Evolutionary conservation across 2,329 filamentous ascomycete species (phyloP).

Genomic region (Scorias spongiosa): DNA sequence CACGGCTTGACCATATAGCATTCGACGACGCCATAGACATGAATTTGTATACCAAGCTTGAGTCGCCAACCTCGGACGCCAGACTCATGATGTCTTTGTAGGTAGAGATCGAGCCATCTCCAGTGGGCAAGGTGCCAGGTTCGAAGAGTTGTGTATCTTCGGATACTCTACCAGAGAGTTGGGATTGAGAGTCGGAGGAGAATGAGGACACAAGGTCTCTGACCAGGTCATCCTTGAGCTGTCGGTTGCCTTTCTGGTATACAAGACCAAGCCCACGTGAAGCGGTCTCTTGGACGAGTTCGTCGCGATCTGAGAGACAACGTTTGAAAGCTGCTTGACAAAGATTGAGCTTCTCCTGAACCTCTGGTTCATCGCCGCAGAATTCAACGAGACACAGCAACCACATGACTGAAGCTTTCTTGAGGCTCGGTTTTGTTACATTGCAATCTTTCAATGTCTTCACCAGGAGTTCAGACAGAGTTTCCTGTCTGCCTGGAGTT

Average conservation of each 20-base stretch:
- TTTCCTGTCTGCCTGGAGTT: slow-evolving; percentile 20
- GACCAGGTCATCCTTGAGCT: slow-evolving; percentile 67
- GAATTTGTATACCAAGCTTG: slow-evolving; percentile 92
- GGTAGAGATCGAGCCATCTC: slow-evolving; percentile 80
- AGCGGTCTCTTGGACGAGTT: slow-evolving; percentile 89
- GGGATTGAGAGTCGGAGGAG: slow-evolving; percentile 54
- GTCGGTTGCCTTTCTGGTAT: slow-evolving; percentile 78
- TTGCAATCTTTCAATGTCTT: slow-evolving; percentile 65
- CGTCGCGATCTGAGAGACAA: slow-evolving; percentile 74
- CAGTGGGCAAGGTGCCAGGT: slow-evolving; percentile 74
- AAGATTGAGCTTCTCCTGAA: slow-evolving; percentile 59
- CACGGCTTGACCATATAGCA: slow-evolving; percentile 92
- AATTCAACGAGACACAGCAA: slow-evolving; percentile 82
- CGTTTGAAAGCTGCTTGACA: slow-evolving; percentile 80
- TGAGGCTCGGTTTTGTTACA: slow-evolving; percentile 71
- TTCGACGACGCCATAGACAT: slow-evolving; percentile 96
- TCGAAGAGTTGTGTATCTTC: slow-evolving; percentile 90
- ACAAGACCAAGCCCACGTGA: slow-evolving; percentile 82
- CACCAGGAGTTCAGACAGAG: slow-evolving; percentile 45
- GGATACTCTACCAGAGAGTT: slow-evolving; percentile 62
- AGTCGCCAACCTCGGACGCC: slow-evolving; percentile 92
- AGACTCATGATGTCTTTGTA: slow-evolving; percentile 96
- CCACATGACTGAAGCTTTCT: slow-evolving; percentile 92
- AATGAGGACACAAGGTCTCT: slow-evolving; percentile 81
- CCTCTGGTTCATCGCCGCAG: slow-evolving; percentile 60